phyloP scores from a whole-genome alignment of 768 basidiomycete species.

The Sarcodon aspratus region DNA sequence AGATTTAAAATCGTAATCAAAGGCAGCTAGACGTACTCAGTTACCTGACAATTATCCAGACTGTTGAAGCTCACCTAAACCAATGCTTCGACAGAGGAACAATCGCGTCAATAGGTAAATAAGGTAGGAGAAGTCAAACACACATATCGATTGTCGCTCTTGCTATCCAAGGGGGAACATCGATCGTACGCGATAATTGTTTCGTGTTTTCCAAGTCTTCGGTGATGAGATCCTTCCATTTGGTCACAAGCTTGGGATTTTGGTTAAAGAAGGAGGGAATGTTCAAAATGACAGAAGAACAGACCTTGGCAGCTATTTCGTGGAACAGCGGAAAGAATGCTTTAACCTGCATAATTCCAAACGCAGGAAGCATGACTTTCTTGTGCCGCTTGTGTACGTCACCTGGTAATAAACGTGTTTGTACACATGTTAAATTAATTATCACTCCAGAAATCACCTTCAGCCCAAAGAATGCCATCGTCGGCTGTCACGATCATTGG shows the following conservation, averaged over 20 bases:
- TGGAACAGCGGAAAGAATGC: constrained; percentile 12
- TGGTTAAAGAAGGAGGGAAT: neutral
- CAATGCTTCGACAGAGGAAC: constrained; percentile 10
- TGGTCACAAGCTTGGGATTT: constrained; percentile 27
- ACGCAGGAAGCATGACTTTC: constrained; percentile 25
- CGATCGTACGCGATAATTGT: constrained; percentile 22
- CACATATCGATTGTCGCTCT: constrained; percentile 24
- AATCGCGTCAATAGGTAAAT: neutral
- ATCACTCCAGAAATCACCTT: constrained; percentile 20
- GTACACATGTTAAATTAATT: too few relatives aligned
- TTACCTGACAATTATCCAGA: neutral
- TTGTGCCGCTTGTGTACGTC: constrained; percentile 18
- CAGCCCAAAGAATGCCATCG: constrained; percentile 42
- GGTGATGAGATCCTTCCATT: constrained; percentile 41
- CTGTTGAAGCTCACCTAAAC: constrained; percentile 16
- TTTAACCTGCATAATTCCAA: constrained; percentile 30
- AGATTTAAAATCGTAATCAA: constrained; percentile 46
- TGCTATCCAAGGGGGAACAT: constrained; percentile 35
- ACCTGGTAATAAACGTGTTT: constrained; percentile 3
- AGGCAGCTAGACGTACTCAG: constrained; percentile 11
- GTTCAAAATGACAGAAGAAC: neutral
- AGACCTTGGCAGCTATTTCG: constrained; percentile 11
- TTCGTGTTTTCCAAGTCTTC: constrained; percentile 23
- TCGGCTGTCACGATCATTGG: constrained; percentile 24
- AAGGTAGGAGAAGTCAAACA: neutral